Conservation (phyloP, 2,329 filamentous ascomycete genomes). For the Byssothecium circinans region DNA sequence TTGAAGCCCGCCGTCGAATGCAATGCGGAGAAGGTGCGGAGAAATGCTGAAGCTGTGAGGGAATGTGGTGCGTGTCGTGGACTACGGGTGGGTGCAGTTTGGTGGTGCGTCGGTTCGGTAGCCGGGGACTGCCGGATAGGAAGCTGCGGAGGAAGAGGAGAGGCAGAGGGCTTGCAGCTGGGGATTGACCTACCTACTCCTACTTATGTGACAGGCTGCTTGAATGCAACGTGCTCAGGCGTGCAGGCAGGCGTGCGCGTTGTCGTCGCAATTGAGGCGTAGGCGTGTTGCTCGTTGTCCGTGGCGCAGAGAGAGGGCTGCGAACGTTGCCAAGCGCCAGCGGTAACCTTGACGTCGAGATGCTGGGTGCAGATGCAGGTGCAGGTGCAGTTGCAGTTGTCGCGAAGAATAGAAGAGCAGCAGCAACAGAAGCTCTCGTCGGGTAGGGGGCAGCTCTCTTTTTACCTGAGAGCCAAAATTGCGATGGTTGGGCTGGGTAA, state of each 20-base stretch:
- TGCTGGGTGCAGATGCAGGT: background rate
- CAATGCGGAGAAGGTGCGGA: conserved; percentile 7
- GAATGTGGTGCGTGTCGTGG: conserved; percentile 12
- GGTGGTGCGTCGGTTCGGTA: conserved; percentile 16
- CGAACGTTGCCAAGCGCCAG: conserved; percentile 9
- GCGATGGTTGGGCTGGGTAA: conserved; percentile 19
- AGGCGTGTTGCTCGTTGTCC: conserved; percentile 3
- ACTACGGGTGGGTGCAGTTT: background rate
- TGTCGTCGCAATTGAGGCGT: conserved; percentile 3
- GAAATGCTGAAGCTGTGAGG: too few species aligned
- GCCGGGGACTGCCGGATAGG: conserved; percentile 30
- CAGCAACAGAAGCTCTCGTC: background rate
- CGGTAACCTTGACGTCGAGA: conserved; percentile 5
- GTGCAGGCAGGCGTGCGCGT: background rate
- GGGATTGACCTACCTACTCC: conserved; percentile 22
- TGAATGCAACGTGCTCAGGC: background rate
- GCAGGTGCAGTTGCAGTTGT: background rate
- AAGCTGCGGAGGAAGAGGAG: conserved; percentile 20
- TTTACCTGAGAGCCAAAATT: conserved; percentile 9
- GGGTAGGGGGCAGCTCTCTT: background rate
- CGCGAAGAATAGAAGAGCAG: background rate
- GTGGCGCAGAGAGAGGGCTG: conserved; percentile 8
- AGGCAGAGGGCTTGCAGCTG: conserved; percentile 2
- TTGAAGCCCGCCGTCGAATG: conserved; percentile 1
- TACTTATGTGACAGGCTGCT: too few species aligned